Percentiles rank a stretch among this genome's conserved stretches.
These are phyloP conservation scores for Vinca minor DNA, from an alignment of 257 asterid species.

Conservation along the genomic window DNA sequence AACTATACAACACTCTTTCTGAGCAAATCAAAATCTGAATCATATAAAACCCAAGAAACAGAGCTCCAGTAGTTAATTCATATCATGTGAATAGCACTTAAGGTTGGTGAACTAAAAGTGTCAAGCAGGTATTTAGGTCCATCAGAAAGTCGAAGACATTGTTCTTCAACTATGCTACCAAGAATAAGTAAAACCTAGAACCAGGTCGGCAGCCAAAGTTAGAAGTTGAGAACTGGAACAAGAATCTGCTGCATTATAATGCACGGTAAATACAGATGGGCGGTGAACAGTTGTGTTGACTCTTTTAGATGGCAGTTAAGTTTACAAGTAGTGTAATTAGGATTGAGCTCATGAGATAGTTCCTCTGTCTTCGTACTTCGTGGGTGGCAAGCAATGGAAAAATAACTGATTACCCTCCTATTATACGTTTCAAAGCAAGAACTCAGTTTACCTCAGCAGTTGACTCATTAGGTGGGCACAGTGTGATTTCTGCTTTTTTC, in stretches of 20 bases:
- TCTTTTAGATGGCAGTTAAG: neutral
- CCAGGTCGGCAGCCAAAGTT: neutral
- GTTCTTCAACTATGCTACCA: neutral
- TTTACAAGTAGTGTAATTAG: no score
- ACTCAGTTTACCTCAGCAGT: slow-evolving; percentile 52
- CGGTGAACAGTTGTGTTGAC: neutral
- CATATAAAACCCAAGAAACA: neutral
- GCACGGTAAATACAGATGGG: neutral
- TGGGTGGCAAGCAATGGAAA: neutral
- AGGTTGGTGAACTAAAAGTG: neutral
- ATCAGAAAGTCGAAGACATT: neutral
- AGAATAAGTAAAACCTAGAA: slow-evolving; percentile 3
- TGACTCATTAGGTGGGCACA: slow-evolving; percentile 61
- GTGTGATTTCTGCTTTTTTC: slow-evolving; percentile 75
- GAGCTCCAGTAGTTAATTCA: no score
- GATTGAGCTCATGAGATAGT: neutral
- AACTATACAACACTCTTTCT: neutral
- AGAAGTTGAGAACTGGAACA: neutral
- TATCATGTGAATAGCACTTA: no score
- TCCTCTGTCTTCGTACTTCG: neutral
- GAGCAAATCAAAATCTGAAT: neutral
- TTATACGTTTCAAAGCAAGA: neutral
- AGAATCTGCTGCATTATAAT: neutral
- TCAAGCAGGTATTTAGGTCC: neutral
- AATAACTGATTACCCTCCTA: neutral